phyloP scores from a whole-genome alignment of 2,329 filamentous ascomycete species.

The Plenodomus tracheiphilus region DNA sequence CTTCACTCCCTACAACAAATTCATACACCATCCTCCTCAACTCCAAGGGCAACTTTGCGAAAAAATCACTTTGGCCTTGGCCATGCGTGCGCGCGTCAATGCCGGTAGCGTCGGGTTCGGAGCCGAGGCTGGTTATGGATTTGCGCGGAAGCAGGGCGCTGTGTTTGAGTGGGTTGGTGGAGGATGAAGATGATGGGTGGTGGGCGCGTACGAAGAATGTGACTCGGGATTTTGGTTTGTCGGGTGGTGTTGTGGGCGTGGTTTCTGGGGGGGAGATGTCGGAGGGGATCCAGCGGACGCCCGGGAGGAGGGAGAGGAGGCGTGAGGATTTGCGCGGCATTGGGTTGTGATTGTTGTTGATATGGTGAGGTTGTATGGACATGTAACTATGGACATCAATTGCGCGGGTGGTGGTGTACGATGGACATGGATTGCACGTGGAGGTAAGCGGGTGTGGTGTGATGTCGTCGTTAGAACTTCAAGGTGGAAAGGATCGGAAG shows the following conservation, averaged over 20 bases:
- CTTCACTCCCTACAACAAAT: constrained; percentile 31
- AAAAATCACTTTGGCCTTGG: constrained; percentile 35
- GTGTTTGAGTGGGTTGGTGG: background rate
- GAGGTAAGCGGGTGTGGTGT: background rate
- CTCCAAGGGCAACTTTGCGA: constrained; percentile 37
- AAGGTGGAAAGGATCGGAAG: background rate
- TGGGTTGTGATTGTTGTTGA: background rate
- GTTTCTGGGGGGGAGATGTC: background rate
- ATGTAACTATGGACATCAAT: too few relatives aligned
- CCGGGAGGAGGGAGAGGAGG: background rate
- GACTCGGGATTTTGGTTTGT: background rate
- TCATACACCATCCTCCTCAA: constrained; percentile 37
- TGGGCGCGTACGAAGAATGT: background rate
- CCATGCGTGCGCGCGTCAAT: constrained; percentile 31
- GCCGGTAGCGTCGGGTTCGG: constrained; percentile 21
- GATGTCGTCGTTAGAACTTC: background rate
- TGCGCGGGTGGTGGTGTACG: too few relatives aligned
- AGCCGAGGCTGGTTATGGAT: constrained; percentile 24
- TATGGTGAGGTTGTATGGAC: too few relatives aligned
- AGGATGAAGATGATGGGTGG: background rate
- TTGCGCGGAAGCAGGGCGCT: constrained; percentile 19
- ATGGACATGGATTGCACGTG: too few relatives aligned
- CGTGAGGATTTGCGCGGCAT: background rate
- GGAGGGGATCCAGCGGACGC: background rate
- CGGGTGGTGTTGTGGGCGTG: background rate